Base-by-base conservation (phyloP, 192 early-diverging fungal species). In the Coemansia sp. region DNA sequence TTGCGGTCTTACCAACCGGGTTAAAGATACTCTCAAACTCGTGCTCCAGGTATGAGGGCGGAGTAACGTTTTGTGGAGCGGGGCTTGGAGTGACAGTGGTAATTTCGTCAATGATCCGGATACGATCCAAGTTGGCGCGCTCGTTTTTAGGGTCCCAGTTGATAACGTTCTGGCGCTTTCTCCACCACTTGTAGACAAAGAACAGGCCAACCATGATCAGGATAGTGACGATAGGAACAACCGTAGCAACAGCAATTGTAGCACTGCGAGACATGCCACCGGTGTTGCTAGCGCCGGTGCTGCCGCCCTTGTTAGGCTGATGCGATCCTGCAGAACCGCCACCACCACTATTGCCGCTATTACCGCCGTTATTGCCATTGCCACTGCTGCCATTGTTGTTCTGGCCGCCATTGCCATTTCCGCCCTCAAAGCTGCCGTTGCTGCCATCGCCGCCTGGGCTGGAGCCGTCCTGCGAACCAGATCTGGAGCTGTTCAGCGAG, bases 71-170 rank as follows among this genome's bases (percentile, higher is more conserved):
- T 14, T 21, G 59, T 40, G 59, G 26, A 3, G 46, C 17, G n/a
- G 59, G 59, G 35, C 35, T 39, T 23, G 59, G 64, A 16, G 30
- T 28, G 19, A 38, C 64, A 30, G 64, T 44, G 28, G 64, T 47
- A 28, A 73, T 35, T 10, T 72, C 67, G 14, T 80, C 78, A 19
- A 80, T 75, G 23, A 80, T 80, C 4, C 73, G 62, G 3, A 68
- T 72, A 43, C 73, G 70, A 28, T 80, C 70, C n/a, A 81, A 61
- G 33, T 76, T 69, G 33, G 64, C 68, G 4, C 30, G 38, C 58
- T 82, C 79, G 60, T 52, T 76, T 68, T 82, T 76, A 6, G 79
- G 79, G 37, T 82, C 79, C 79, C 79, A 82, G 37, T 38, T 71
- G 47, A 44, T 67, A 1, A 61, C 37, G 42, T 74, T 76, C 42